Evolutionary conservation across 1,139 yeast species (phyloP).

Genomic region (Nadsonia commutata): DNA sequence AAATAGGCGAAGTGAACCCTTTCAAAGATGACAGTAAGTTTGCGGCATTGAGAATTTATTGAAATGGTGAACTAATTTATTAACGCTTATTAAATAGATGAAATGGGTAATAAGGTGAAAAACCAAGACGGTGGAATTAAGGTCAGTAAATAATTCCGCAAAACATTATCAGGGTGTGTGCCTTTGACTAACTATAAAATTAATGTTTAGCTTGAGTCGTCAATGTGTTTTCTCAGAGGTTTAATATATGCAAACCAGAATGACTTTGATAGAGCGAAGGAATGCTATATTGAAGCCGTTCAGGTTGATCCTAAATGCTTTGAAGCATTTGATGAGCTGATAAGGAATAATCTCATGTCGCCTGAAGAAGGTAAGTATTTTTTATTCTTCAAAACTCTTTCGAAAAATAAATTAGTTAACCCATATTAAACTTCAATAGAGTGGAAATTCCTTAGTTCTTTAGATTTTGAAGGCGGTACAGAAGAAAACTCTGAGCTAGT

Average conservation of each 20-base stretch:
- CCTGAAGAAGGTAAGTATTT: constrained; percentile 44
- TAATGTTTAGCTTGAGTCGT: constrained; percentile 73
- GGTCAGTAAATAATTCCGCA: constrained; percentile 1
- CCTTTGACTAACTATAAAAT: constrained; percentile 27
- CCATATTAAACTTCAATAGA: no score
- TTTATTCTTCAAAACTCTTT: no score
- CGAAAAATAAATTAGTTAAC: no score
- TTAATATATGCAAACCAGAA: constrained; percentile 70
- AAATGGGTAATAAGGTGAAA: constrained; percentile 8
- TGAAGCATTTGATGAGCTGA: constrained; percentile 79
- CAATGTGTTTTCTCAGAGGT: constrained; percentile 79
- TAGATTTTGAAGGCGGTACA: constrained; percentile 53
- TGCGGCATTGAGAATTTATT: constrained; percentile 6
- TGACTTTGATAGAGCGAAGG: constrained; percentile 76
- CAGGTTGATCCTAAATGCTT: constrained; percentile 80
- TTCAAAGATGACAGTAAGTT: constrained; percentile 25
- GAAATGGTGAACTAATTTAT: no score
- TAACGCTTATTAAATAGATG: constrained; percentile 6
- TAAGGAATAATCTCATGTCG: constrained; percentile 58
- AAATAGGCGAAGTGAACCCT: constrained; percentile 76
- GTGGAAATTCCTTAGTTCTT: constrained; percentile 57
- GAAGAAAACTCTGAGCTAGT: constrained; percentile 76
- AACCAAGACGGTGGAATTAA: constrained; percentile 12
- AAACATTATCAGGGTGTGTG: constrained; percentile 4
- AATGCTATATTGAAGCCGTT: constrained; percentile 78